Conservation (phyloP, 441 rosid genomes). For the Raphanus hybrid region DNA sequence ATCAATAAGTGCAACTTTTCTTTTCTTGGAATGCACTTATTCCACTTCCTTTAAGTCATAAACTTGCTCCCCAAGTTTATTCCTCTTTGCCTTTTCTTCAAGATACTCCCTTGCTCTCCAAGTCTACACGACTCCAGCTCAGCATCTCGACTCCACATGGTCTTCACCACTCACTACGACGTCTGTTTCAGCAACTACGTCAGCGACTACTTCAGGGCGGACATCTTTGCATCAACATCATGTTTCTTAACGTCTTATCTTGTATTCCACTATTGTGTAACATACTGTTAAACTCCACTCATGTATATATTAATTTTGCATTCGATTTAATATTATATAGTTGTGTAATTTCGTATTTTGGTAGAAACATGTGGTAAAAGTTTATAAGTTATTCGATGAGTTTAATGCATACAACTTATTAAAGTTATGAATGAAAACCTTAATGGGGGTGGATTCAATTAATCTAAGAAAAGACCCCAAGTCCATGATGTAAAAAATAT, state of each 20-base stretch:
- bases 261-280: constrained; percentile 5
- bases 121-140: too few relatives aligned
- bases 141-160: too few relatives aligned
- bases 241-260: constrained; percentile 8
- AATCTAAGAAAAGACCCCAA: constrained; percentile 1
- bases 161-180: too few relatives aligned
- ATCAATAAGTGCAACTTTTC: too few relatives aligned
- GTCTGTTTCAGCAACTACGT: too few relatives aligned
- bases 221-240: too few relatives aligned
- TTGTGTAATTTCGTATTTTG: constrained; percentile 1
- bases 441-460: constrained; percentile 1
- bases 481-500: constrained; percentile 9
- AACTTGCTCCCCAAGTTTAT: too few relatives aligned
- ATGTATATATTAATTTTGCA: neutral
- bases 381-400: constrained; percentile 1
- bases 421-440: neutral
- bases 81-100: too few relatives aligned
- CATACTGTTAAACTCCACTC: neutral
- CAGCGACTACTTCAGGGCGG: too few relatives aligned
- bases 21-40: too few relatives aligned
- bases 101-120: too few relatives aligned
- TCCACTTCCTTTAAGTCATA: too few relatives aligned
- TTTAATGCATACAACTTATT: neutral
- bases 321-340: neutral
- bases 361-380: constrained; percentile 6